phyloP scores from a whole-genome alignment of 148 eudicot species.

The Mesembryanthemum crystallinum region DNA sequence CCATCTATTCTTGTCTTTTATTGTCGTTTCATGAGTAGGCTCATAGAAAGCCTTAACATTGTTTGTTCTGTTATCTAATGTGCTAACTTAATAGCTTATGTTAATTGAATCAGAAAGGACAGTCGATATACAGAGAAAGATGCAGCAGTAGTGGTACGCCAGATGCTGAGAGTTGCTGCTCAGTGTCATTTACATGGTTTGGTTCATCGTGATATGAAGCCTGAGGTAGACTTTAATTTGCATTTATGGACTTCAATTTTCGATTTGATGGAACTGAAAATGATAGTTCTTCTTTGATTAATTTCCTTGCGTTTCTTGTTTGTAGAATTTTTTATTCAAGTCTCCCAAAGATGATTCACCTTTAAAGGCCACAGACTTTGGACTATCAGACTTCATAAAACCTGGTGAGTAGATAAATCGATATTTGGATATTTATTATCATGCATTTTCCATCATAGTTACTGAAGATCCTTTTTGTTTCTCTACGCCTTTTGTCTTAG shows the following conservation, averaged over 20 bases:
- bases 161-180: constrained; percentile 98
- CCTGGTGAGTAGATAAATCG: constrained; percentile 55
- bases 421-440: neutral
- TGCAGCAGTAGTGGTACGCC: constrained; percentile 87
- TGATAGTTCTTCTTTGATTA: neutral
- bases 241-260: neutral
- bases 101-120: constrained; percentile 62
- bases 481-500: neutral
- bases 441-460: neutral
- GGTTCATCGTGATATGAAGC: constrained; percentile 99
- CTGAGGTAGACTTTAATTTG: constrained; percentile 56
- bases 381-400: constrained; percentile 86
- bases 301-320: constrained; percentile 18
- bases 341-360: constrained; percentile 69
- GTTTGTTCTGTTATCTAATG: neutral
- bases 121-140: constrained; percentile 93
- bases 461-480: neutral
- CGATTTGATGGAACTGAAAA: neutral
- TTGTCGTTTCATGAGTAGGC: neutral
- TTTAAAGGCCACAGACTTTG: constrained; percentile 94
- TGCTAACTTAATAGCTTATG: constrained; percentile 9
- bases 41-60: neutral
- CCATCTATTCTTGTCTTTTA: neutral
- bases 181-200: constrained; percentile 96
- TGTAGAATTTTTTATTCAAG: constrained; percentile 89